Evolutionary conservation across 225 moss, liverwort and hornwort genomes (phyloP).

Genomic region (Physcomitrellopsis africana): DNA sequence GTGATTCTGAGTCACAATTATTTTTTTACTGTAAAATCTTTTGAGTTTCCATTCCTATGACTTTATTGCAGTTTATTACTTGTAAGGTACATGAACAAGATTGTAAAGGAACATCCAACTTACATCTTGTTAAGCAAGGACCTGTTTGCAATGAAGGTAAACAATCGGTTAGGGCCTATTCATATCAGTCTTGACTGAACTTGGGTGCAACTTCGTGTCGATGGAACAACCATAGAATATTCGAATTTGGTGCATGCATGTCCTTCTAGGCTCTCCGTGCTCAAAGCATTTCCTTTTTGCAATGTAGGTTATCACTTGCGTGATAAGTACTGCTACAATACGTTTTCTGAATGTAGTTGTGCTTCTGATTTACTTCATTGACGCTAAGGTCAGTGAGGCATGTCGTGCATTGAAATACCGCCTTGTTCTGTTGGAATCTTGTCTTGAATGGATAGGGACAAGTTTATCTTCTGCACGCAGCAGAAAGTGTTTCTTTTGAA

Average conservation of each 20-base stretch:
- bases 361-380: conserved; percentile 12
- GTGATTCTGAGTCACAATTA: conserved; percentile 1
- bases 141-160: conserved; percentile 76
- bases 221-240: conserved; percentile 51
- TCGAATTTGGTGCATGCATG: conserved; percentile 49
- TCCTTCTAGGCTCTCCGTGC: conserved; percentile 16
- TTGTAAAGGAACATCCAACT: background rate
- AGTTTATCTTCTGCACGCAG: conserved; percentile 62
- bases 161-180: conserved; percentile 76
- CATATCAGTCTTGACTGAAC: conserved; percentile 58
- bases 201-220: conserved; percentile 62
- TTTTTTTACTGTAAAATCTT: conserved; percentile 12
- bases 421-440: conserved; percentile 61
- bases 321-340: background rate
- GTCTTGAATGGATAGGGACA: conserved; percentile 64
- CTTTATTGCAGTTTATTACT: conserved; percentile 2
- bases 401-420: conserved; percentile 50
- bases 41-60: conserved; percentile 7
- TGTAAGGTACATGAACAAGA: background rate
- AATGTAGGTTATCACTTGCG: background rate
- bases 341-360: background rate
- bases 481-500: conserved; percentile 74
- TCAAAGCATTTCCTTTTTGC: background rate
- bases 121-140: conserved; percentile 50
- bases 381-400: conserved; percentile 8